These are phyloP conservation scores for Raddia distichophylla DNA, from an alignment of 176 grass and related monocot genomes.

Conservation along the genomic window DNA sequence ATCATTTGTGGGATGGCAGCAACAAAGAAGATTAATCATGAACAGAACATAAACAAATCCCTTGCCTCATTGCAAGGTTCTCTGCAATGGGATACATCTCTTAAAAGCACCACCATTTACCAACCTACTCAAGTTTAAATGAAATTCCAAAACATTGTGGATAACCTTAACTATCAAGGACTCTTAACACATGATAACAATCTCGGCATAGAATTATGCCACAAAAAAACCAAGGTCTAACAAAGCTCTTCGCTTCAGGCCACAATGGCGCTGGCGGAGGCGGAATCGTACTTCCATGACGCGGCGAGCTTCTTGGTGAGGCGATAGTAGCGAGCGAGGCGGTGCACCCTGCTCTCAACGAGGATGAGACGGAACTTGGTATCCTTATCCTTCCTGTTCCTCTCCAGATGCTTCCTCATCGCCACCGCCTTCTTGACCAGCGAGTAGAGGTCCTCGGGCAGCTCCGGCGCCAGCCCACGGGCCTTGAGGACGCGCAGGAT, in stretches of 20 bases:
- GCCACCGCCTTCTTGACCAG: conserved; percentile 89
- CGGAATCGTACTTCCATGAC: conserved; percentile 49
- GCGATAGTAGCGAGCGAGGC: conserved; percentile 77
- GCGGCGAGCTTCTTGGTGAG: conserved; percentile 71
- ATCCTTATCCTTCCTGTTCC: conserved; percentile 79
- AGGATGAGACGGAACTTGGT: conserved; percentile 84
- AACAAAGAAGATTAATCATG: background rate
- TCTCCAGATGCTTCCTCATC: conserved; percentile 84
- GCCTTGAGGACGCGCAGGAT: conserved; percentile 78
- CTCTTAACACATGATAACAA: background rate
- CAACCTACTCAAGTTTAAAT: conserved; percentile 9
- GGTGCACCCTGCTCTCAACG: conserved; percentile 82
- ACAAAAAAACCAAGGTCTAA: background rate
- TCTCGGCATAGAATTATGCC: conserved; percentile 23
- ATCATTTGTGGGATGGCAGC: background rate
- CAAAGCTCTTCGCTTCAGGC: conserved; percentile 23
- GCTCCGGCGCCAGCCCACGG: conserved; percentile 61
- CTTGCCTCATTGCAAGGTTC: conserved; percentile 3
- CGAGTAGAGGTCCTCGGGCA: conserved; percentile 86
- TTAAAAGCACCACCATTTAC: conserved; percentile 1
- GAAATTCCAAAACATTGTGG: conserved; percentile 3
- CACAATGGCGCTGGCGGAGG: conserved; percentile 43
- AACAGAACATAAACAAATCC: background rate
- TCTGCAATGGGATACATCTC: background rate
- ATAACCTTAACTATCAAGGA: conserved; percentile 15